Conservation (phyloP, 208 protist genomes). For the Trypanosoma mega region DNA sequence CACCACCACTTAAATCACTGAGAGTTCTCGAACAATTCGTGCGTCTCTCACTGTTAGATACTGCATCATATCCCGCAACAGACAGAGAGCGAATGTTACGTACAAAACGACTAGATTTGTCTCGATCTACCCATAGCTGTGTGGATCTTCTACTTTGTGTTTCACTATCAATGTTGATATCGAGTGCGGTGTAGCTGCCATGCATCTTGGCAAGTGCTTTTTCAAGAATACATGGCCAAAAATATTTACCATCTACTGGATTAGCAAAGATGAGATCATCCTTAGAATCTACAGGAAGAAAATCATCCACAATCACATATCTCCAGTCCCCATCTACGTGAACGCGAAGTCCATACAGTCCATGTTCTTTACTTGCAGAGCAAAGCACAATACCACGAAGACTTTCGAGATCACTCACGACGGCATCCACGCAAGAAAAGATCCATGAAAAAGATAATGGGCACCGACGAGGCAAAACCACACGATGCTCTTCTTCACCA, state of each 20-base stretch:
- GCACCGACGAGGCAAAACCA: slow-evolving; percentile 31
- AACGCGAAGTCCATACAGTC: slow-evolving; percentile 62
- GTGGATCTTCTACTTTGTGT: slow-evolving; percentile 11
- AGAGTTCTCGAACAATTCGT: slow-evolving; percentile 37
- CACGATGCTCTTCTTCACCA: slow-evolving; percentile 8
- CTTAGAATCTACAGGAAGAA: slow-evolving; percentile 68
- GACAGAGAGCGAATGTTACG: not conserved
- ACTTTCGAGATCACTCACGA: slow-evolving; percentile 25
- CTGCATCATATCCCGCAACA: not conserved
- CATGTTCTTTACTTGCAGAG: slow-evolving; percentile 11
- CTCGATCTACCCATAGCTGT: not conserved
- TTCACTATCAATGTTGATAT: slow-evolving; percentile 31
- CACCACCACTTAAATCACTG: slow-evolving; percentile 61
- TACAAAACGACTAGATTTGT: not conserved
- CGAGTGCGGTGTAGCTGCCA: slow-evolving; percentile 72
- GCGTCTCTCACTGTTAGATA: slow-evolving; percentile 12
- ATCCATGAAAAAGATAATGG: slow-evolving; percentile 54
- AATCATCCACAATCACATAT: slow-evolving; percentile 86
- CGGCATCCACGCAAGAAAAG: slow-evolving; percentile 50
- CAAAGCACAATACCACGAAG: slow-evolving; percentile 15
- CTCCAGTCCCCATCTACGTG: slow-evolving; percentile 85
- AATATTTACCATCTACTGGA: slow-evolving; percentile 35
- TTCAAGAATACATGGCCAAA: slow-evolving; percentile 84
- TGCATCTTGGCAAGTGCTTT: slow-evolving; percentile 87
- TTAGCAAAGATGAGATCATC: slow-evolving; percentile 70